Percentiles rank a stretch among this genome's conserved stretches.
These are phyloP conservation scores for Ophiostoma himal-ulmi DNA, from an alignment of 2,329 filamentous ascomycete species.

Conservation along the genomic window DNA sequence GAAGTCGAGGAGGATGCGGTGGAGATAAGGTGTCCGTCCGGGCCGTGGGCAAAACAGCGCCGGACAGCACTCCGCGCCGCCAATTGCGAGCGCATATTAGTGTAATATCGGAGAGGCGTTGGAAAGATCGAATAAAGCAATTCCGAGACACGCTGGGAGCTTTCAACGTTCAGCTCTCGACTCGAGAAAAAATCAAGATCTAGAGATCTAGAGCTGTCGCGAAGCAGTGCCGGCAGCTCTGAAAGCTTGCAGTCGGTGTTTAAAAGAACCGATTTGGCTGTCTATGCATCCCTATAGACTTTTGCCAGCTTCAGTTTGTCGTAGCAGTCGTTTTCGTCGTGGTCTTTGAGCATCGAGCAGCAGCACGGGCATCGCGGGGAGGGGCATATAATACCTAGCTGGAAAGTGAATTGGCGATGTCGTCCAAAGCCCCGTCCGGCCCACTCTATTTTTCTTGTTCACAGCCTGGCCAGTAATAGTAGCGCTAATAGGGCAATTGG, in stretches of 20 bases:
- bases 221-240: neutral
- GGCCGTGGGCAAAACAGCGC: conserved; percentile 40
- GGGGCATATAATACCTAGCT: neutral
- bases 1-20: conserved; percentile 4
- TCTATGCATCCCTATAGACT: neutral
- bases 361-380: conserved; percentile 10
- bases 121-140: neutral
- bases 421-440: neutral
- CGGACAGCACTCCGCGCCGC: conserved; percentile 53
- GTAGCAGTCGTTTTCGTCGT: neutral
- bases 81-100: conserved; percentile 54
- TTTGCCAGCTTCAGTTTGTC: neutral
- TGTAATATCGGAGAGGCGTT: neutral
- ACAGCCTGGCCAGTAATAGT: conserved; percentile 10
- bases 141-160: neutral
- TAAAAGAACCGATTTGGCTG: neutral
- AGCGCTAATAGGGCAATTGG: conserved; percentile 7
- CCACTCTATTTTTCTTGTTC: conserved; percentile 14
- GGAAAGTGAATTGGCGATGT: conserved; percentile 7
- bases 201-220: neutral
- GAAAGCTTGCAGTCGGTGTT: neutral
- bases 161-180: neutral
- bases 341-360: neutral
- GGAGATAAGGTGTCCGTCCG: neutral
- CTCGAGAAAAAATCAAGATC: neutral